Evolutionary conservation across 2,329 filamentous ascomycete genomes (phyloP), one percentile per base, ranked within the genome.

Genomic region (Furcasterigmium sp.): DNA sequence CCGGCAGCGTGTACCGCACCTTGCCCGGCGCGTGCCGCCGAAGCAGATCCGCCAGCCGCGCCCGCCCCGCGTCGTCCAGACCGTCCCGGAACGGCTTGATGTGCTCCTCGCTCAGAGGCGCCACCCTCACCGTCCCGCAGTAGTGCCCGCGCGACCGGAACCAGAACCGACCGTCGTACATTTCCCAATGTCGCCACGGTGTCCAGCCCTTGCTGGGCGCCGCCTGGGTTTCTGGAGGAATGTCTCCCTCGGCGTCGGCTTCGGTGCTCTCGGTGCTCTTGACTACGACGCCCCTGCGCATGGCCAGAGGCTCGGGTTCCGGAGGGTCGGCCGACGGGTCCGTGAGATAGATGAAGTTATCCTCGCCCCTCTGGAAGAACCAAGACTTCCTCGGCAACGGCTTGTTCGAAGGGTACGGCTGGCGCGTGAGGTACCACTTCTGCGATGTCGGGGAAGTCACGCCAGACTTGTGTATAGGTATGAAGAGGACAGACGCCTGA

Each of bases 121-220:
- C 65, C 3, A 80, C 48, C 15, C 62, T 55, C 14, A 76, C 60
- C 13, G 57, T 56, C 39, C 63, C 63, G 3, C 67, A 67, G 7
- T 70, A 59, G 5, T 69, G 67, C 37, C 68, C 61, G 17, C 60
- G 59, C 9, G 80, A 43, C 14, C 70, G 66, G 14, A 83, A 59
- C 81, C 81, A 85, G 59, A 73, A 84, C 3, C 81, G 75, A 0
- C 78, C 75, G 56, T 85, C 81, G 63, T 72, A 85, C 42, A 75
- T 56, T 37, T 52, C 46, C 61, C 67, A 69, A 2, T 41, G 47
- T 28, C 44, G 46, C 63, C 61, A 65, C n/a, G n/a, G n/a, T n/a
- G n/a, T n/a, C n/a, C n/a, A n/a, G n/a, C n/a, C n/a, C n/a, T n/a
- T n/a, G n/a, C n/a, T n/a, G n/a, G n/a, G n/a, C n/a, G n/a, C n/a